A percentile compares a stretch with the other conserved stretches of the same genome.
Evolutionary conservation across 2,329 filamentous ascomycete genomes (phyloP).

Genomic region (Teratosphaeria destructans): DNA sequence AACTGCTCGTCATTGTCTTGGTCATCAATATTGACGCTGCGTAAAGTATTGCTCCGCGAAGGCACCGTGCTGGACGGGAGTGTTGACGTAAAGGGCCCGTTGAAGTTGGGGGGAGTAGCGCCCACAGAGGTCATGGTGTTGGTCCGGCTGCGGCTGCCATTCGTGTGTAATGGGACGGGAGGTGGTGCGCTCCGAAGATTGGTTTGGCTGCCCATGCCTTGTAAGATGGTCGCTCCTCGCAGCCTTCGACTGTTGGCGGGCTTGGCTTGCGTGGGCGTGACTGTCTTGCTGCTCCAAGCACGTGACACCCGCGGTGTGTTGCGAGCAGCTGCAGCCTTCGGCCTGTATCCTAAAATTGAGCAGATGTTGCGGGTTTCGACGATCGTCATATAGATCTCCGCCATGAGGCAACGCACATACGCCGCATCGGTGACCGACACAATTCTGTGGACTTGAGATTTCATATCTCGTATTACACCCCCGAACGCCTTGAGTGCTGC

Average conservation of each 20-base stretch:
- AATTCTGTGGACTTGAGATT: slow-evolving; percentile 39
- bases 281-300: slow-evolving; percentile 23
- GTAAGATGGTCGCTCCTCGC: slow-evolving; percentile 42
- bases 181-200: slow-evolving; percentile 27
- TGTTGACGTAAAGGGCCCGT: slow-evolving; percentile 61
- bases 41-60: slow-evolving; percentile 37
- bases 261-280: slow-evolving; percentile 39
- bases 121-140: slow-evolving; percentile 39
- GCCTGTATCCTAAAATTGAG: slow-evolving; percentile 37
- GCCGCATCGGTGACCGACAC: slow-evolving; percentile 46
- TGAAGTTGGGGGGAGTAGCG: slow-evolving; percentile 62
- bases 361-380: slow-evolving; percentile 52
- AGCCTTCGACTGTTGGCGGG: slow-evolving; percentile 34
- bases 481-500: slow-evolving; percentile 41
- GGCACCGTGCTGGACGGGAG: slow-evolving; percentile 30
- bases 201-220: slow-evolving; percentile 29
- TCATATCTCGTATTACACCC: slow-evolving; percentile 39
- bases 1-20: slow-evolving; percentile 73
- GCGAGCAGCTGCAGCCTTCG: slow-evolving; percentile 8
- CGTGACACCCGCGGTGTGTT: slow-evolving; percentile 20
- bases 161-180: slow-evolving; percentile 34
- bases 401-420: slow-evolving; percentile 48
- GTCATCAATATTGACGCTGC: slow-evolving; percentile 47
- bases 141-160: slow-evolving; percentile 45
- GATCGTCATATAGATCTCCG: slow-evolving; percentile 48